Base-by-base conservation (phyloP, 495 filamentous ascomycete species). In the Neurospora sp. region DNA sequence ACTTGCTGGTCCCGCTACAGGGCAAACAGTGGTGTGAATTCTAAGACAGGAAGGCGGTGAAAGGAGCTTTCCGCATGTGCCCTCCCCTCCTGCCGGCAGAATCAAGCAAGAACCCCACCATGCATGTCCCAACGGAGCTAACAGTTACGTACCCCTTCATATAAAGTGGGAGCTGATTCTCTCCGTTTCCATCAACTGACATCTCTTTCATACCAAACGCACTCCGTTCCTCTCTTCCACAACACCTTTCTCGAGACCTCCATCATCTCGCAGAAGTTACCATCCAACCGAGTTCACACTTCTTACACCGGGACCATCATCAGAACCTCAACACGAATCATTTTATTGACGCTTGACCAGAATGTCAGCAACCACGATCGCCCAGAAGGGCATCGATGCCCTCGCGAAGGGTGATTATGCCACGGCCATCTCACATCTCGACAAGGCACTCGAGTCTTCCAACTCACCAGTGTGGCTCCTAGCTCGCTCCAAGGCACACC, bases 401-500 rank as follows among this genome's bases (percentile, higher is more conserved):
- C 85, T 96, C 46, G 77, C 84, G 12, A 84, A 81, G 1, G 86
- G 86, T 62, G 85, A 96, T 70, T 96, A 88, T 75, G 79, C 83
- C 11, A 83, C 84, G 38, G 95, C 94, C 11, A 88, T 97, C 77
- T 80, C 82, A 9, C 85, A 91, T 75, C 93, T 93, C 75, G 92
- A 94, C n/a, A 83, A 86, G 69, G 96, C 94, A n/a, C 83, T 99
- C 6, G 76, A 84, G 38, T 80, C 86, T 8, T 90, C 92, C 12
- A 88, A 86, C 40, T 91, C 94, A 9, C 92, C 93, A 6, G 80
- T 88, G 73, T 98, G 96, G 88, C 92, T 96, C 75, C 89, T 97
- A 74, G 91, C 96, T 79, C 93, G 96, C 37, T 92, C 93, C 3
- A 94, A 90, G 12, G 94, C 94, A 38, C 91, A 93, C 78, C 88